Base-by-base conservation (phyloP, 2,329 filamentous ascomycete species). In the Cordyceps cateniannulata region DNA sequence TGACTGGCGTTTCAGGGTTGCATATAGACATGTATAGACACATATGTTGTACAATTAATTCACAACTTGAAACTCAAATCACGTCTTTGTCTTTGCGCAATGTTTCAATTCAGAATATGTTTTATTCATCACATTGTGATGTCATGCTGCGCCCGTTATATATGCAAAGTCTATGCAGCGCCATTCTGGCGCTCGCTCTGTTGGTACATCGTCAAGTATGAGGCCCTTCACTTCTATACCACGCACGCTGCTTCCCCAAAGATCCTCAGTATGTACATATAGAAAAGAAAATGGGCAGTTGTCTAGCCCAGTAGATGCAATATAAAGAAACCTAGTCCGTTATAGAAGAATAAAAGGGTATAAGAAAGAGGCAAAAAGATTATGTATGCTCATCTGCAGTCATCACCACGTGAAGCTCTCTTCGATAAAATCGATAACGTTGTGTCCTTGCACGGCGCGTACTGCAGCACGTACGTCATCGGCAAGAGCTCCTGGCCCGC, bases 401-500 rank as follows among this genome's bases (percentile, higher is more conserved):
- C 25, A 44, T 73, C 71, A 85, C 83, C 83, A 86, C 1, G 85
- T 87, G 68, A 93, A 93, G 63, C 84, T 86, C 75, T 93, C 90
- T 73, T 93, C 89, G 12, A 89, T 78, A 68, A 91, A 91, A 70
- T 92, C 88, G 18, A 93, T 79, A 47, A 87, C 85, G 2, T 78
- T 84, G 22, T 81, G 75, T 62, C 87, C 82, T 70, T 89, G 83
- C 3, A 84, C 80, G 58, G 80, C 77, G 32, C 89, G 79, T 24
- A 89, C 87, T 1, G 87, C 88, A 32, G 81, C 79, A 51, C 90
- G 79, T 1, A 93, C 88, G 69, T 92, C 89, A 66, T 93, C 90
- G 9, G 87, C 87, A 66, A 93, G 74, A 2, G 84, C 84, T 25
- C 90, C 90, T 10, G 89, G 87, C 3, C 90, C 90, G 67, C 90